Evolutionary conservation across 352 stramenopile species (phyloP).

Genomic region (Phytophthora pseudosyringae): DNA sequence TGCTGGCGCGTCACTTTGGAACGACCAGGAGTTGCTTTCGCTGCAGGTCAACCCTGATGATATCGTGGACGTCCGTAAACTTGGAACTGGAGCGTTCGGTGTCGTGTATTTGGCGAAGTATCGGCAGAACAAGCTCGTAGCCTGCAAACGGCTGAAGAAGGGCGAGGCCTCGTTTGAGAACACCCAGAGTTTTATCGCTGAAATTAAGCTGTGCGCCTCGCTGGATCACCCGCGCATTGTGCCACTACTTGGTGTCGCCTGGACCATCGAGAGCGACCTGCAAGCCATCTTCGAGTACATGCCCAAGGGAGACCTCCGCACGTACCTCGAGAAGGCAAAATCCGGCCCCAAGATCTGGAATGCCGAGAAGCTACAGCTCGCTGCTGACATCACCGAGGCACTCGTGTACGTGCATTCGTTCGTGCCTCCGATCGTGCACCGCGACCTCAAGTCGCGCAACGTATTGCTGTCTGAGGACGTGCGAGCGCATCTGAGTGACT

Average conservation of each 20-base stretch:
- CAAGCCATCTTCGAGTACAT: slow-evolving; percentile 77
- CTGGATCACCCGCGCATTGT: slow-evolving; percentile 62
- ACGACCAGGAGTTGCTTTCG: slow-evolving; percentile 55
- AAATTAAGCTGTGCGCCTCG: slow-evolving; percentile 61
- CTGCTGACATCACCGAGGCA: slow-evolving; percentile 62
- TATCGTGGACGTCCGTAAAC: slow-evolving; percentile 46
- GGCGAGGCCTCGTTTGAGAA: slow-evolving; percentile 48
- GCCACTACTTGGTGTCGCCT: slow-evolving; percentile 58
- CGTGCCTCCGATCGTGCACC: slow-evolving; percentile 58
- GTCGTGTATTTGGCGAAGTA: slow-evolving; percentile 60
- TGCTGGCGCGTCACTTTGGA: slow-evolving; percentile 43
- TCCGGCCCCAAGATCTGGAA: slow-evolving; percentile 37
- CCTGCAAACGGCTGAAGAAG: slow-evolving; percentile 56
- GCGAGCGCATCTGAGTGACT: slow-evolving; percentile 54
- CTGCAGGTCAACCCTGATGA: slow-evolving; percentile 60
- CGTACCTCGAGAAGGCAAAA: slow-evolving; percentile 38
- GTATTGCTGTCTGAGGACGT: slow-evolving; percentile 47
- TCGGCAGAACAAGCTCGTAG: slow-evolving; percentile 41
- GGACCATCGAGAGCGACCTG: slow-evolving; percentile 59
- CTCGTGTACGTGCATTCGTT: slow-evolving; percentile 80
- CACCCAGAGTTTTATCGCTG: slow-evolving; percentile 53
- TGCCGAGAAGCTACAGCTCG: slow-evolving; percentile 58
- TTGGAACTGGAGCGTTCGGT: slow-evolving; percentile 43
- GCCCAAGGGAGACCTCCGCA: slow-evolving; percentile 55
- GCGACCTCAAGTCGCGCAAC: slow-evolving; percentile 66